These are phyloP conservation scores for Claviceps purpurea DNA, from an alignment of 2,329 filamentous ascomycete species.

Conservation along the genomic window DNA sequence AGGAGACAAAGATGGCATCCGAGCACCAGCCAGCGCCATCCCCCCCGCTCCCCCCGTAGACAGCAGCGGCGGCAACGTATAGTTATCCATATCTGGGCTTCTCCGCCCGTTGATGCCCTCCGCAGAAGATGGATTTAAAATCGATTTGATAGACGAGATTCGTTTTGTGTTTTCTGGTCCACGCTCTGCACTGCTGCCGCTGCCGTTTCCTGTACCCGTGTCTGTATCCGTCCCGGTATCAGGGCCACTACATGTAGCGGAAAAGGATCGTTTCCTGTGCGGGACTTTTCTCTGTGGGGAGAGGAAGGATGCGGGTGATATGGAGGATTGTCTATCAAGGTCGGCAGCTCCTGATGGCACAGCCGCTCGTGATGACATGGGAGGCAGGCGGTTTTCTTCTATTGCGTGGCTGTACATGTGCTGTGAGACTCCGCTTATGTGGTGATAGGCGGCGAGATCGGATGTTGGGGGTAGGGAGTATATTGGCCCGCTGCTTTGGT, in stretches of 20 bases:
- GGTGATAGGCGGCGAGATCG: conserved; percentile 39
- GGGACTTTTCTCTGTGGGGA: conserved; percentile 28
- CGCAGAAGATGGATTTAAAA: conserved; percentile 46
- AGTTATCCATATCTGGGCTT: conserved; percentile 24
- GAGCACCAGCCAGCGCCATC: not conserved
- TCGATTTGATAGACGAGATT: conserved; percentile 62
- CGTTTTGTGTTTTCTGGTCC: conserved; percentile 42
- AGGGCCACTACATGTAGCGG: conserved; percentile 41
- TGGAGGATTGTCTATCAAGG: conserved; percentile 39
- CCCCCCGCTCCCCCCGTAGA: conserved; percentile 27
- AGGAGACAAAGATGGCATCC: conserved; percentile 16
- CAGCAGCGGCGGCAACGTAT: conserved; percentile 27
- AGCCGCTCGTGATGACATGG: conserved; percentile 25
- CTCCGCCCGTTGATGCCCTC: conserved; percentile 15
- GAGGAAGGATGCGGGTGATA: conserved; percentile 48
- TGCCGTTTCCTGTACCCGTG: conserved; percentile 21
- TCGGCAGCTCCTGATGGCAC: conserved; percentile 21
- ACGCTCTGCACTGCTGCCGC: conserved; percentile 29
- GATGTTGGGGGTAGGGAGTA: conserved; percentile 29
- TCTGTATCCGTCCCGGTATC: conserved; percentile 17
- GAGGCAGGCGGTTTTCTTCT: conserved; percentile 46
- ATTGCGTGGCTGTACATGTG: conserved; percentile 28
- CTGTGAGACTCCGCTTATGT: conserved; percentile 26
- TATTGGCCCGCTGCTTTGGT: conserved; percentile 28
- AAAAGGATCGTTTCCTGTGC: conserved; percentile 51